phyloP scores from a whole-genome alignment of 2,329 filamentous ascomycete species.

The Xylaria sp. region DNA sequence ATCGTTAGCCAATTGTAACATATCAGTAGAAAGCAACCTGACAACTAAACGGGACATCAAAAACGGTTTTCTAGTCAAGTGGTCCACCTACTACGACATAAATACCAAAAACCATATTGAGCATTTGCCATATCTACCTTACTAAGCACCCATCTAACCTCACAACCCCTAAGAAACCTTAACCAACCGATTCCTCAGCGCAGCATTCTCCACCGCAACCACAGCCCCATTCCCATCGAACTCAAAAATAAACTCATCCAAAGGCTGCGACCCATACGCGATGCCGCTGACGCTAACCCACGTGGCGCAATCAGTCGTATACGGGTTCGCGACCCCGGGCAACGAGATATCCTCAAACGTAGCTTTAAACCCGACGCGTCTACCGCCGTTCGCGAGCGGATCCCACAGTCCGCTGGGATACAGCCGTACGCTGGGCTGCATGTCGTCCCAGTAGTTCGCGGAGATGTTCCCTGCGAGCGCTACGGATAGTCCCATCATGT shows the following conservation, averaged over 20 bases:
- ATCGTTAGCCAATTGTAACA: too few species aligned
- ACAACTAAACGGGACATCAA: too few species aligned
- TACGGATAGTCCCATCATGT: conserved; percentile 46
- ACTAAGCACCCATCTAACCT: too few species aligned
- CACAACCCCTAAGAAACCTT: conserved; percentile 32
- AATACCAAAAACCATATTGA: too few species aligned
- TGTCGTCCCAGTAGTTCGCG: conserved; percentile 37
- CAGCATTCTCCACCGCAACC: conserved; percentile 45
- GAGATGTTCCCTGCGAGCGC: conserved; percentile 42
- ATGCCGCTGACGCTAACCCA: conserved; percentile 45
- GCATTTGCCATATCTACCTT: too few species aligned
- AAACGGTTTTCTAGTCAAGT: too few species aligned
- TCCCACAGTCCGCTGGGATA: conserved; percentile 51
- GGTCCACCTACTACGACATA: too few species aligned
- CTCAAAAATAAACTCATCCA: conserved; percentile 49
- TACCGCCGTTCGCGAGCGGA: conserved; percentile 37
- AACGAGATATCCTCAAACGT: conserved; percentile 49
- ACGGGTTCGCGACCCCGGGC: conserved; percentile 37
- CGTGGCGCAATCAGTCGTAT: conserved; percentile 45
- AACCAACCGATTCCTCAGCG: conserved; percentile 42
- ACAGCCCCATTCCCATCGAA: conserved; percentile 43
- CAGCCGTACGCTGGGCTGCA: conserved; percentile 47
- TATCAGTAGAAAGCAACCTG: too few species aligned
- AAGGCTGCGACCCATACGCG: conserved; percentile 45
- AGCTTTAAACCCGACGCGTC: conserved; percentile 51